phyloP scores from a whole-genome alignment of 768 basidiomycete species.

The Boletus rubroflammeus region DNA sequence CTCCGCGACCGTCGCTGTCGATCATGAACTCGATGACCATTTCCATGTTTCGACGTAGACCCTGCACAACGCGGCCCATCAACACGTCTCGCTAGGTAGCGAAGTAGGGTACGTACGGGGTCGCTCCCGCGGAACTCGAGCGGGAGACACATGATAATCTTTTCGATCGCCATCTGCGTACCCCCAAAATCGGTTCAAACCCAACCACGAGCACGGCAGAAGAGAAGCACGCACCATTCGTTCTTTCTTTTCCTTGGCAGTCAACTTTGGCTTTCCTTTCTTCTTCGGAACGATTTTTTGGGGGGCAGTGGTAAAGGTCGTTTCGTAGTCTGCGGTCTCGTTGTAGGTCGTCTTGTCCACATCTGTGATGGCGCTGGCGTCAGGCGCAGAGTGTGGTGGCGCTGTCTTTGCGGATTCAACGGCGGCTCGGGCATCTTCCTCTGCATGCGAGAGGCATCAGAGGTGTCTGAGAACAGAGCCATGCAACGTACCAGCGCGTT shows the following conservation, averaged over 20 bases:
- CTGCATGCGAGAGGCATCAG: constrained; percentile 34
- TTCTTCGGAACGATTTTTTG: constrained; percentile 43
- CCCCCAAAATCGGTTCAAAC: neutral
- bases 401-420: constrained; percentile 50
- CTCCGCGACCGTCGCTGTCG: constrained; percentile 54
- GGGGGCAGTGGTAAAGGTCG: constrained; percentile 31
- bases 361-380: constrained; percentile 19
- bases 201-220: too few relatives aligned
- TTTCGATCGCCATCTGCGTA: constrained; percentile 57
- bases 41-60: constrained; percentile 75
- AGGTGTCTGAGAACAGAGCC: neutral
- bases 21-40: constrained; percentile 73
- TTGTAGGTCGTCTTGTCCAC: constrained; percentile 29
- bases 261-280: constrained; percentile 64
- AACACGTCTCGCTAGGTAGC: too few relatives aligned
- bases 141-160: constrained; percentile 71
- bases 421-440: constrained; percentile 50
- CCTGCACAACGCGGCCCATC: constrained; percentile 37
- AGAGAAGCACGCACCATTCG: constrained; percentile 50
- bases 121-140: constrained; percentile 90
- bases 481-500: constrained; percentile 51
- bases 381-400: constrained; percentile 23
- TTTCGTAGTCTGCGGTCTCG: constrained; percentile 33
- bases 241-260: constrained; percentile 81
- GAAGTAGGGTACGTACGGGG: constrained; percentile 51